Base-by-base conservation (phyloP, 768 basidiomycete genomes). In the Lentinula sp. region DNA sequence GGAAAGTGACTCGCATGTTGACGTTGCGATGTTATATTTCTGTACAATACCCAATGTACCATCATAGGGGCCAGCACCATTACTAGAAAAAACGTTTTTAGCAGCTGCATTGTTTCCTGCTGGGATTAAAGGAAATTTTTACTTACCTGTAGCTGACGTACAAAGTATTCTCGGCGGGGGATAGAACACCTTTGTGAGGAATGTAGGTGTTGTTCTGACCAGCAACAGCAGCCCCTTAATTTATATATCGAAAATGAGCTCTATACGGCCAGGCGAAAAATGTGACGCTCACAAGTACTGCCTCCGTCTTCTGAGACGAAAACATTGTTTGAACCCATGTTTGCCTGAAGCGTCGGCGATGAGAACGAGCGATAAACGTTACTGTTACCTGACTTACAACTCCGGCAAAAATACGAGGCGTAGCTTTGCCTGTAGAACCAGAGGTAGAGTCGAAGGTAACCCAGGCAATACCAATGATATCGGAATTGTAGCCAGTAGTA, bases 141-240 rank as follows among this genome's bases (percentile, higher is more conserved):
- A 18, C 36, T 42, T 28, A 60, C 59, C 59, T 82, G 58, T 84
- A 85, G 0, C 84, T 82, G 33, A 87, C 73, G 64, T 87, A 88
- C 6, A 88, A 72, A 0, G 77, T 73, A 57, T 80, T 78, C 63
- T 87, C 85, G 1, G 76, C 67, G 1, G 82, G 81, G 4, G 85
- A 85, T 23, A 87, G 67, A 16, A 87, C 83, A 64, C 86, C 86
- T 67, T 86, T 87, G 71, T 88, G 87, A 2, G 85, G 83, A 32
- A 88, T 68, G 67, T 76, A 86, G 1, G 78, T 79, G 2, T 76
- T 83, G 61, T 83, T 82, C 59, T 84, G 83, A 1, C 86, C 85
- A 33, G 81, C 67, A 61, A 88, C 71, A 32, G 85, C 81, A 52
- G 74, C 67, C 86, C 85, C 83, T 86, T 28, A 28, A 28, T 2